Conservation (phyloP, 140 eudicot genomes). For the Ambrosia hybrid region DNA sequence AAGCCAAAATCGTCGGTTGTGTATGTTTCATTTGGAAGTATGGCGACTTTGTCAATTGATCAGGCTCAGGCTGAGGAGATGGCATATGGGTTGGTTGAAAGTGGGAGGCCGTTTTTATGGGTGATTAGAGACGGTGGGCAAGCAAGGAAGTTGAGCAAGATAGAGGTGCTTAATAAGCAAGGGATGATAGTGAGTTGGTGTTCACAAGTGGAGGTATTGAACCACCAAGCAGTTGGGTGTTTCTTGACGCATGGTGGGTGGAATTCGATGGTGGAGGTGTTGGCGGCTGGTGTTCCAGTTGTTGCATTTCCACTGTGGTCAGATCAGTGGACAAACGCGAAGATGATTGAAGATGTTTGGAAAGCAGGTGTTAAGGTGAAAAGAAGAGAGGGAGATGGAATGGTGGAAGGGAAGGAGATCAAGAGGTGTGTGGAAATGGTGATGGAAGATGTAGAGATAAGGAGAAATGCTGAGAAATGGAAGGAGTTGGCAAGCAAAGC, state of each 20-base stretch:
- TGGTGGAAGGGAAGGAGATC: slow-evolving; percentile 25
- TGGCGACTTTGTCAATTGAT: slow-evolving; percentile 23
- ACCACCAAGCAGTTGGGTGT: slow-evolving; percentile 47
- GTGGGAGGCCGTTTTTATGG: slow-evolving; percentile 46
- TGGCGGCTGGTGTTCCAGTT: slow-evolving; percentile 51
- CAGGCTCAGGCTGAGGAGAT: slow-evolving; percentile 47
- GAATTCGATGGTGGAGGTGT: slow-evolving; percentile 55
- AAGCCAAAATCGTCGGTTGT: slow-evolving; percentile 1
- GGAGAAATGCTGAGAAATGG: no score
- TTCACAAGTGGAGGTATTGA: slow-evolving; percentile 44
- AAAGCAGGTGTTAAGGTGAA: slow-evolving; percentile 43
- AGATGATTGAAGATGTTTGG: slow-evolving; percentile 55
- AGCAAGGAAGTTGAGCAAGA: slow-evolving; percentile 9
- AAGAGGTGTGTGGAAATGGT: no score
- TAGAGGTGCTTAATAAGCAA: slow-evolving; percentile 15
- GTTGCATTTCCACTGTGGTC: slow-evolving; percentile 10
- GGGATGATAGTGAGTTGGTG: slow-evolving; percentile 57
- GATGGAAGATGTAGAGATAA: no score
- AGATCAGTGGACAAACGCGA: slow-evolving; percentile 54
- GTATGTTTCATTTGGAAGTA: slow-evolving; percentile 59
- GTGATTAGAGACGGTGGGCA: slow-evolving; percentile 28
- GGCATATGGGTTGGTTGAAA: slow-evolving; percentile 32
- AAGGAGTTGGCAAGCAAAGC: no score
- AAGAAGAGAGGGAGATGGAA: slow-evolving; percentile 35
- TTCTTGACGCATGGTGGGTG: slow-evolving; percentile 63